These are phyloP conservation scores for Fusarium falciforme DNA, from an alignment of 2,329 filamentous ascomycete genomes.

Conservation along the genomic window DNA sequence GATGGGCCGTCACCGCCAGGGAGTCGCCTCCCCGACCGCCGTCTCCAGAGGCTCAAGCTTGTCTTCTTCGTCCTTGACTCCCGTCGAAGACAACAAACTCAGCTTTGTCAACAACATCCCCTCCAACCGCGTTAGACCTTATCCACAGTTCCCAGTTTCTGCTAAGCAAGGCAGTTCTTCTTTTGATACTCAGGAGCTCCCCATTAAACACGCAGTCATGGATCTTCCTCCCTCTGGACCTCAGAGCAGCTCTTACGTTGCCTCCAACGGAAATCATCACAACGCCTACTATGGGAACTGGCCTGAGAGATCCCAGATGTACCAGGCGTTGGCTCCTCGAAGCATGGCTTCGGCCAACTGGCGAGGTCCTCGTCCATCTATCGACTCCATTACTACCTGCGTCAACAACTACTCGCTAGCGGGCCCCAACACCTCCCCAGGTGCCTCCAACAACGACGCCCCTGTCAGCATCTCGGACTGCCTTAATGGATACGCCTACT, in stretches of 20 bases:
- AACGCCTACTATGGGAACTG: constrained; percentile 16
- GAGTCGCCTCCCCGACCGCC: neutral
- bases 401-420: constrained; percentile 28
- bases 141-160: neutral
- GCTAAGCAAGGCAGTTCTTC: neutral
- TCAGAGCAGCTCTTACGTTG: constrained; percentile 6
- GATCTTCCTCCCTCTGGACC: constrained; percentile 5
- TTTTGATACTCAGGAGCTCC: neutral
- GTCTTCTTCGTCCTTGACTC: constrained; percentile 3
- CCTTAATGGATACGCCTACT: constrained; percentile 33
- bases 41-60: neutral
- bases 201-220: constrained; percentile 7
- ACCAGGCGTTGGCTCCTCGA: constrained; percentile 31
- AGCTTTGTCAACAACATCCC: neutral
- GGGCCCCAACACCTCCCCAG: neutral
- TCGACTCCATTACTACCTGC: constrained; percentile 1
- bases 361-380: constrained; percentile 24
- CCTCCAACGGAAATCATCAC: constrained; percentile 11
- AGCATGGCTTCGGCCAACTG: constrained; percentile 38
- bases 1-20: constrained; percentile 5
- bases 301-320: constrained; percentile 19
- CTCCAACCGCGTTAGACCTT: neutral
- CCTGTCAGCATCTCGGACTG: constrained; percentile 35
- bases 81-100: constrained; percentile 1
- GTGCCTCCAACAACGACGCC: neutral